Percentiles rank a stretch among this genome's conserved stretches.
These are phyloP conservation scores for Lactarius psammicola DNA, from an alignment of 768 basidiomycete genomes.

Conservation along the genomic window DNA sequence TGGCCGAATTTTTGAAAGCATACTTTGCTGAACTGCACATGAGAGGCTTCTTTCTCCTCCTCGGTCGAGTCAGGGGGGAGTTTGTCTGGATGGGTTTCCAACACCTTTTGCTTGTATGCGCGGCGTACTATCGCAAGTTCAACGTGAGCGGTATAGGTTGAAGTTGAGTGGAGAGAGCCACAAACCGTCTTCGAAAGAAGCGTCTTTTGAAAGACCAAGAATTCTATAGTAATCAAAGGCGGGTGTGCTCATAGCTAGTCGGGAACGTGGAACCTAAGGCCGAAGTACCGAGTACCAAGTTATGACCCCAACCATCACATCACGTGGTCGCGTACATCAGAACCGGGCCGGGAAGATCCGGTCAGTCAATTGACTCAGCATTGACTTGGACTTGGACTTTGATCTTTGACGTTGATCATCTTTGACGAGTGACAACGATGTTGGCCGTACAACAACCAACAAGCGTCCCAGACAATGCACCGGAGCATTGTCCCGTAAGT, in stretches of 20 bases:
- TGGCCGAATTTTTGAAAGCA: conserved; percentile 20
- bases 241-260: conserved; percentile 12
- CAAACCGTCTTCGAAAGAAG: conserved; percentile 21
- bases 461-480: conserved; percentile 77
- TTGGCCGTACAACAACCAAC: conserved; percentile 47
- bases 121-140: conserved; percentile 49
- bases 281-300: neutral
- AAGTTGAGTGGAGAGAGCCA: neutral
- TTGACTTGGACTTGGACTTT: neutral
- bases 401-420: too few species aligned
- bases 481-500: conserved; percentile 89
- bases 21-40: conserved; percentile 62
- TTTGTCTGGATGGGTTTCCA: conserved; percentile 75
- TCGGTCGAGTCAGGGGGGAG: conserved; percentile 53
- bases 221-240: conserved; percentile 18
- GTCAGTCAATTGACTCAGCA: neutral
- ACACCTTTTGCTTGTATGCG: conserved; percentile 63
- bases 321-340: conserved; percentile 10
- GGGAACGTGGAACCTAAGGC: neutral
- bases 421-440: conserved; percentile 39
- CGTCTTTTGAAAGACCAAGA: conserved; percentile 17
- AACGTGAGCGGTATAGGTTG: neutral
- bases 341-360: conserved; percentile 14
- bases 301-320: neutral
- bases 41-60: conserved; percentile 51